Evolutionary conservation across 805 yeast genomes (phyloP).

Genomic region (Teunomyces panamensis): DNA sequence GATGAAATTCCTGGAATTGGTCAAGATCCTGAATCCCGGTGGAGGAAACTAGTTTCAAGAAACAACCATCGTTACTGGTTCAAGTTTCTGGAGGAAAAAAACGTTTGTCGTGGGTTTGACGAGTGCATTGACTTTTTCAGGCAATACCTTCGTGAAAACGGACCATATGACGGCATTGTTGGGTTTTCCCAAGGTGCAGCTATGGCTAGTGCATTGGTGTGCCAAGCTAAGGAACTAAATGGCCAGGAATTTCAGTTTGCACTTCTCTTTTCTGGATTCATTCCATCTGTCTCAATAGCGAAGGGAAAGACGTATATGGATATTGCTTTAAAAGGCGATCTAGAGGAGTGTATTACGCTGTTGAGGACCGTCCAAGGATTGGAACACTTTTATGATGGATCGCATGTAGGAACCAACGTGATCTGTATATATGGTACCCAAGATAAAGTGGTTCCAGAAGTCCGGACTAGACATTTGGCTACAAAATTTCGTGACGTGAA

Average conservation of each 20-base stretch:
- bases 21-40: constrained; percentile 25
- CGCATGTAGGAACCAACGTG: constrained; percentile 18
- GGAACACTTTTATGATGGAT: not conserved
- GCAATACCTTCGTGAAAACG: constrained; percentile 28
- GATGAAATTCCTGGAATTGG: constrained; percentile 25
- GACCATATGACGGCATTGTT: constrained; percentile 42
- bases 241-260: constrained; percentile 28
- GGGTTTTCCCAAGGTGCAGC: constrained; percentile 46
- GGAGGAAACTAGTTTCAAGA: constrained; percentile 27
- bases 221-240: constrained; percentile 14
- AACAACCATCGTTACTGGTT: constrained; percentile 33
- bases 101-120: constrained; percentile 26
- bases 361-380: not conserved
- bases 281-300: constrained; percentile 25
- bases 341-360: constrained; percentile 17
- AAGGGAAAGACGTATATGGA: constrained; percentile 9
- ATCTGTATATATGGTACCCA: constrained; percentile 28
- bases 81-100: constrained; percentile 26
- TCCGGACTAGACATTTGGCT: constrained; percentile 26
- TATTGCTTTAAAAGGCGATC: constrained; percentile 18
- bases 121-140: constrained; percentile 24
- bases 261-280: constrained; percentile 34
- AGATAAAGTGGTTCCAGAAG: constrained; percentile 33
- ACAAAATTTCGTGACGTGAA: constrained; percentile 15
- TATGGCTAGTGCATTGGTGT: constrained; percentile 30